Evolutionary conservation across 2,329 filamentous ascomycete genomes (phyloP), one percentile per base, ranked within the genome.

Genomic region (Fusarium sarcochroum): DNA sequence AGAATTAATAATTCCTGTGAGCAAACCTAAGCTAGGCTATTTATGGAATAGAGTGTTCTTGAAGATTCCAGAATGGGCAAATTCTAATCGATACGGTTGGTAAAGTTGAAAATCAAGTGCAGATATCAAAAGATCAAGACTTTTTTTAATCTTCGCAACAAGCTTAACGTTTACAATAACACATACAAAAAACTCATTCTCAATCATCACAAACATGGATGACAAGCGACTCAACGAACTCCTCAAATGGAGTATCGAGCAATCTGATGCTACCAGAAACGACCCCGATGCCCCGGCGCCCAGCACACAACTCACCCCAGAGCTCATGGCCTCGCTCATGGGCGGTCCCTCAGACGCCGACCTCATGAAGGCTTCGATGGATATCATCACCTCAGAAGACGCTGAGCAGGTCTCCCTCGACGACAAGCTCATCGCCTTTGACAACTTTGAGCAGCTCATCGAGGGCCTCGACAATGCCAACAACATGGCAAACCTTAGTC

Each of bases 401-500:
- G 82, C 89, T 10, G 86, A 91, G 41, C 54, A 75, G 58, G 83
- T 91, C 57, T 86, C 88, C 6, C 84, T 95, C 49, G 91, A 93
- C 42, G 88, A 93, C 80, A 93, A 93, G 79, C 81, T 97, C 54
- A 87, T 90, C 59, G 94, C 94, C 37, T 97, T 97, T 80, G 94
- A 97, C 86, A 97, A 98, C 82, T 91, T 98, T 67, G 94, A 97
- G 82, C 93, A 97, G 80, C 85, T 97, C 61, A 91, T 98, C 74
- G 94, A 98, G 83, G 90, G 88, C 67, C 89, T 98, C 73, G 96
- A 99, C 85, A 99, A 99, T 79, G 95, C 96, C 60, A 99, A 98
- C 84, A 97, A 98, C 81, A 87, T 99, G 72, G 90, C 90, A 69
- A 87, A 87, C 27, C 83, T 98, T 20, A 86, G 87, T 8, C 85